phyloP scores from a whole-genome alignment of 2,329 filamentous ascomycete genomes.

The Xylaria sp. region DNA sequence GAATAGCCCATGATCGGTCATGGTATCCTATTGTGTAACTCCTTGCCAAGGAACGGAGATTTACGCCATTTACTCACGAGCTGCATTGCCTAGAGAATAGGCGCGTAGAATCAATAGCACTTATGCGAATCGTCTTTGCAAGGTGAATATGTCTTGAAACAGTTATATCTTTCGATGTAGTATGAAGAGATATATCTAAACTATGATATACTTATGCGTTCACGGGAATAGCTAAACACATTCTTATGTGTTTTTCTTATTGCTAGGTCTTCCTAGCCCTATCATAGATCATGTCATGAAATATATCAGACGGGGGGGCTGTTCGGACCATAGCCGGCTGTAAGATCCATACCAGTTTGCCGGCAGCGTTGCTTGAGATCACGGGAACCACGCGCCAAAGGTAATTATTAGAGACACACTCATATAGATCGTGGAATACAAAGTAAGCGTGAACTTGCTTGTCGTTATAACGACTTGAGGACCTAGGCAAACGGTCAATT shows the following conservation, averaged over 20 bases:
- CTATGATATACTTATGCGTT: not conserved
- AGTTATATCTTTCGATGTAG: not conserved
- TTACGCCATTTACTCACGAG: too few species aligned
- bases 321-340: not conserved
- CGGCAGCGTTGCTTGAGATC: not conserved
- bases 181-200: not conserved
- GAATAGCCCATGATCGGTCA: too few species aligned
- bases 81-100: not conserved
- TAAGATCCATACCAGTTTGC: not conserved
- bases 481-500: not conserved
- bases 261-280: not conserved
- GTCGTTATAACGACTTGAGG: too few species aligned
- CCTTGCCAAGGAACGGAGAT: too few species aligned
- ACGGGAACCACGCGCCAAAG: too few species aligned
- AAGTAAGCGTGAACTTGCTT: too few species aligned
- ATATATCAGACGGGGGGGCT: not conserved
- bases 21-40: too few species aligned
- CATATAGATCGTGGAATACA: too few species aligned
- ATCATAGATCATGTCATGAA: not conserved
- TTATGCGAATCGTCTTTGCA: not conserved
- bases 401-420: too few species aligned
- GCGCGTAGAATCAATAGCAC: not conserved
- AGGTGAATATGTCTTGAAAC: too few species aligned
- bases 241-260: not conserved
- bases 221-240: not conserved